A percentile compares a stretch with the other conserved stretches of the same genome.
These are phyloP conservation scores for Calophaca sinica DNA, from an alignment of 306 rosid species.

Conservation along the genomic window DNA sequence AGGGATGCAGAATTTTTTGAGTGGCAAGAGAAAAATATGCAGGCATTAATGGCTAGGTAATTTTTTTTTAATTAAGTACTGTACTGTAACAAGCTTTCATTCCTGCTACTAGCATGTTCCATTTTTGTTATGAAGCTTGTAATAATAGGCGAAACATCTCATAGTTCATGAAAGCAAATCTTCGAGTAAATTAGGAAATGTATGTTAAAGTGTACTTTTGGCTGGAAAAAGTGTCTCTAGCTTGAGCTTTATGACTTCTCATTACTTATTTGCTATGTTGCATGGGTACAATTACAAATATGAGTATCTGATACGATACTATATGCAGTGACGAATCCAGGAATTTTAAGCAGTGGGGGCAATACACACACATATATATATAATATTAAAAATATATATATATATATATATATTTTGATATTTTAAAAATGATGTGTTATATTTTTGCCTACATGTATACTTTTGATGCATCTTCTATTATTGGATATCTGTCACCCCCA, in stretches of 20 bases:
- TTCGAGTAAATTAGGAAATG: not conserved
- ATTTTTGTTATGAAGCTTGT: constrained; percentile 33
- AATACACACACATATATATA: no score
- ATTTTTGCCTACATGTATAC: not conserved
- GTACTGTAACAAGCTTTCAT: constrained; percentile 19
- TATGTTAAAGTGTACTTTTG: constrained; percentile 12
- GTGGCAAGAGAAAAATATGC: constrained; percentile 96
- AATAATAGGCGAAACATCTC: constrained; percentile 26
- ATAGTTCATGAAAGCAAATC: constrained; percentile 26
- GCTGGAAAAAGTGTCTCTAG: not conserved
- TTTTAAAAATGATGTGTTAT: no score
- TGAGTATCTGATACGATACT: not conserved
- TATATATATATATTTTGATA: no score
- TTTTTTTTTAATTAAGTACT: constrained; percentile 3
- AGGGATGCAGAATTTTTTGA: constrained; percentile 90
- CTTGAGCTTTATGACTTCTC: constrained; percentile 17
- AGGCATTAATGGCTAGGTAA: constrained; percentile 79
- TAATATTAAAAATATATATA: no score
- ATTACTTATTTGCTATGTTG: not conserved
- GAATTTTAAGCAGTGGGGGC: no score
- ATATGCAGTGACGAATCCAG: no score
- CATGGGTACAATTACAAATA: not conserved
- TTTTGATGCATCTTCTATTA: not conserved
- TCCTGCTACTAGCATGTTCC: constrained; percentile 1
- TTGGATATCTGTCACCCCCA: constrained; percentile 18